A percentile compares a stretch with the other conserved stretches of the same genome.
Conservation (phyloP, 257 asterid species). For the Ocimum tenuiflorum region DNA sequence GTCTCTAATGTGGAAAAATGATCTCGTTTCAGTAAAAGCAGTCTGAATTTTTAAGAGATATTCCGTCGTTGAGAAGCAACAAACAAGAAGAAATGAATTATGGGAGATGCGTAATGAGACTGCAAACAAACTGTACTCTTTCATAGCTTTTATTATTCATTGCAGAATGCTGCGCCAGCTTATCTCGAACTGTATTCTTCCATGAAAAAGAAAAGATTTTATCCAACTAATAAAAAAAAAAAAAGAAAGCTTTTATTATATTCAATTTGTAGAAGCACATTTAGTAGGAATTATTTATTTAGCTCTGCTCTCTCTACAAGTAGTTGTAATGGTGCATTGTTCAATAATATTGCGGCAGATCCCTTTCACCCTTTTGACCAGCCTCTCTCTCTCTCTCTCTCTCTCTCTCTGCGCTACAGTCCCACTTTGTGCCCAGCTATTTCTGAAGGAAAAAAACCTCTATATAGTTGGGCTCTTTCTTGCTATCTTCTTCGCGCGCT, state of each 20-base stretch:
- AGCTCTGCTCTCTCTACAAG: too few species aligned
- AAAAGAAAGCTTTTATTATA: not conserved
- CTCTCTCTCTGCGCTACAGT: not conserved
- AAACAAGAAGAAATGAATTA: too few species aligned
- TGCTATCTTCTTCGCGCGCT: conserved; percentile 25
- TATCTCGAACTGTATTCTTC: conserved; percentile 14
- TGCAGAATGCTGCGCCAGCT: too few species aligned
- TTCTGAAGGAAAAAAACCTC: conserved; percentile 15
- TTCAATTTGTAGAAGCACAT: not conserved
- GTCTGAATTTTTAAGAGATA: too few species aligned
- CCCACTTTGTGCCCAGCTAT: not conserved
- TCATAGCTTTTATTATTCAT: too few species aligned
- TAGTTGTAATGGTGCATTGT: conserved; percentile 6
- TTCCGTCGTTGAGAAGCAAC: too few species aligned
- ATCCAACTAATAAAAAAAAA: too few species aligned
- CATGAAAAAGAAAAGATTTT: too few species aligned
- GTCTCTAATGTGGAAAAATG: too few species aligned
- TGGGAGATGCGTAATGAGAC: too few species aligned
- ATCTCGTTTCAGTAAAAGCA: too few species aligned
- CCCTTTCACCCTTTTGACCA: conserved; percentile 31
- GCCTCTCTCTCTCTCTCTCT: conserved; percentile 11
- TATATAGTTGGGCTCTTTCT: conserved; percentile 29
- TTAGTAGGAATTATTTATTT: not conserved
- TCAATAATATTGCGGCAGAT: conserved; percentile 14
- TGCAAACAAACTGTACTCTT: too few species aligned